A percentile compares a stretch with the other conserved stretches of the same genome.
Evolutionary conservation across 352 stramenopile genomes (phyloP).

Genomic region (Globisporangium nodosum): DNA sequence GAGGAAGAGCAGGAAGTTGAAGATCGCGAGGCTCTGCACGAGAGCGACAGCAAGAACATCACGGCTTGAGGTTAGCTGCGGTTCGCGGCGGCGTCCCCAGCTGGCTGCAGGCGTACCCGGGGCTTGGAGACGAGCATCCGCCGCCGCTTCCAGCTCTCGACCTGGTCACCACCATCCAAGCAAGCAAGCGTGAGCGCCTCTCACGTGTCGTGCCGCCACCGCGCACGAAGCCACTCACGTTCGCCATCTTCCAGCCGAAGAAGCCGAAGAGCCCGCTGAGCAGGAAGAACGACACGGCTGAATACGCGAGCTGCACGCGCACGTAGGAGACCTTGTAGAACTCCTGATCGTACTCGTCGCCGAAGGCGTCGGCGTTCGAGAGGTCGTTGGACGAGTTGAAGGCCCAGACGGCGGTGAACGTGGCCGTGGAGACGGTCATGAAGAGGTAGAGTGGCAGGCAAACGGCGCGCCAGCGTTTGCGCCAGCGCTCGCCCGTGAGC

Average conservation of each 20-base stretch:
- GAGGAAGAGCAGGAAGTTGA: constrained; percentile 73
- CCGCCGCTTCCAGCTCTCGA: constrained; percentile 72
- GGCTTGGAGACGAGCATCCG: constrained; percentile 71
- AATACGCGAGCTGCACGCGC: constrained; percentile 80
- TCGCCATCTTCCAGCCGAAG: constrained; percentile 86
- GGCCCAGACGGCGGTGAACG: constrained; percentile 81
- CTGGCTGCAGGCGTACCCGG: constrained; percentile 24
- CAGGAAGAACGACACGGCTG: constrained; percentile 72
- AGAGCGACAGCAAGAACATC: background rate
- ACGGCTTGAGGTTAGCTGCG: background rate
- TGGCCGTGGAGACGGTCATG: constrained; percentile 76
- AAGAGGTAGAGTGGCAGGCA: constrained; percentile 80
- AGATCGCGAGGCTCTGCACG: constrained; percentile 61
- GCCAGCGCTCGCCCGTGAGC: constrained; percentile 71
- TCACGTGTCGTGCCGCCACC: background rate
- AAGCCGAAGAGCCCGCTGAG: constrained; percentile 77
- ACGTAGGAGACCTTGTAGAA: constrained; percentile 77
- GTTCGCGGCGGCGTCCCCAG: too few relatives aligned
- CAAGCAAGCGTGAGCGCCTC: background rate
- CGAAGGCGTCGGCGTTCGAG: constrained; percentile 48
- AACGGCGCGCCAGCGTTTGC: constrained; percentile 66
- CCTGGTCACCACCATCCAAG: constrained; percentile 16
- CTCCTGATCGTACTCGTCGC: constrained; percentile 81
- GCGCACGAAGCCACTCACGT: constrained; percentile 24
- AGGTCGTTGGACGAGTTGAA: constrained; percentile 85